Base-by-base conservation (phyloP, 129 eudicot species). In the Mikania micrantha region DNA sequence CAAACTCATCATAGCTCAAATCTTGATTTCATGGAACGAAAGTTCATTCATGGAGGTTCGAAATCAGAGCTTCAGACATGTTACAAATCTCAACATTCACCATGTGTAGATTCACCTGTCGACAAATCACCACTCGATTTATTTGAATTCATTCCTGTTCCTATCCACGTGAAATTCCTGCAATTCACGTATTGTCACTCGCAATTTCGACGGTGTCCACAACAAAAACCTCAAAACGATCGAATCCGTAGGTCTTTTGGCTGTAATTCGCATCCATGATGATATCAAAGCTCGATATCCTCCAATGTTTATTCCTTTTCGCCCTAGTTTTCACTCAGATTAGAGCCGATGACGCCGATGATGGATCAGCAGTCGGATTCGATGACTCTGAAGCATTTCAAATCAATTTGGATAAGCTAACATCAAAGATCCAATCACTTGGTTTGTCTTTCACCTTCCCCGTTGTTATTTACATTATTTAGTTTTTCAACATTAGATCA, bases 351-450 rank as follows among this genome's bases (percentile, higher is more conserved):
- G 82, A 69, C 16, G 66, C 60, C 69, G 79, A 12, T 25, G 83
- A 66, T 56, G 85, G 62, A 44, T 79, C 69, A 22, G 50, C 60
- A 13, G 66, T 75, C 65, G 64, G 83, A 72, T 84, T 88, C 66
- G 85, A 72, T 22, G 81, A 66, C 1, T 47, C 82, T 17, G 85
- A 78, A 13, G 67, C 74, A 44, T 60, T 70, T n/a, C 66, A 45
- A 65, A 52, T 74, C 77, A 74, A 83, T 59, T 70, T 83, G 67
- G 88, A 75, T 63, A 80, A 84, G 13, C 94, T 91, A 52, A 76
- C 72, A 47, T 80, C 85, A 27, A 84, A 84, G 94, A 83, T 91
- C 82, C 88, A 71, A 13, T 32, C 77, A 13, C 85, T 91, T 19
- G 97, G 97, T 90, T 39, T 67, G 84, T 73, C 1, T 12, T 67